These are phyloP conservation scores for Exophiala spinifera DNA, from an alignment of 2,329 filamentous ascomycete species.

Conservation along the genomic window DNA sequence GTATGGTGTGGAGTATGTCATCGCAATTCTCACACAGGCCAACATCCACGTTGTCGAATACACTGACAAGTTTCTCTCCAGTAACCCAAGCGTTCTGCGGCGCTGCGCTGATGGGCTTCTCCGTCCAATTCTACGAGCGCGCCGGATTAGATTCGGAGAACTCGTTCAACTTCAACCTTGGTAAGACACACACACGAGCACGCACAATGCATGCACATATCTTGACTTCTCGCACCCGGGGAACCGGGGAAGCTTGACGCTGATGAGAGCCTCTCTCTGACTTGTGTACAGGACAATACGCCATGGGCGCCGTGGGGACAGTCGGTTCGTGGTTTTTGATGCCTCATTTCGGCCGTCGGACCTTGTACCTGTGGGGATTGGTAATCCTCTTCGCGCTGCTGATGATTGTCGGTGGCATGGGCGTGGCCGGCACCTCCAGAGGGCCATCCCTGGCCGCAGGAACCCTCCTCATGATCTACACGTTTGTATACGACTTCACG, in stretches of 20 bases:
- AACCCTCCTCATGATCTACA: slow-evolving; percentile 51
- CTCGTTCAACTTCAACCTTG: slow-evolving; percentile 36
- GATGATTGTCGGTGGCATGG: slow-evolving; percentile 32
- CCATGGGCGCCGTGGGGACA: slow-evolving; percentile 55
- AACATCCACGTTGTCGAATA: too few relatives aligned
- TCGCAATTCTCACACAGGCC: too few relatives aligned
- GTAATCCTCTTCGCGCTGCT: slow-evolving; percentile 31
- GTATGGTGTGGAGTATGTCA: too few relatives aligned
- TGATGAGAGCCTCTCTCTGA: too few relatives aligned
- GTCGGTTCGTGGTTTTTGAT: slow-evolving; percentile 48
- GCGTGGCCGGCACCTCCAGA: neutral
- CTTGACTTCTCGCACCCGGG: too few relatives aligned
- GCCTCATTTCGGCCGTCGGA: slow-evolving; percentile 38
- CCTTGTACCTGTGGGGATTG: slow-evolving; percentile 38
- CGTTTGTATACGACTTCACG: slow-evolving; percentile 53
- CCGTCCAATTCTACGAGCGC: slow-evolving; percentile 36
- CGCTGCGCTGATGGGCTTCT: slow-evolving; percentile 32
- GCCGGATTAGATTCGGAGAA: slow-evolving; percentile 35
- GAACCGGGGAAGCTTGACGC: too few relatives aligned
- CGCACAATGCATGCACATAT: too few relatives aligned
- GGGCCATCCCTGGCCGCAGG: slow-evolving; percentile 35
- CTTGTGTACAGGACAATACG: slow-evolving; percentile 56
- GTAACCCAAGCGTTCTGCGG: slow-evolving; percentile 33
- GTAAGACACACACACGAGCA: slow-evolving; percentile 35
- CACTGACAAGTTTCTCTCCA: too few relatives aligned